These are phyloP conservation scores for Fomitopsis palustris DNA, from an alignment of 1,284 basidiomycete genomes.

Conservation along the genomic window DNA sequence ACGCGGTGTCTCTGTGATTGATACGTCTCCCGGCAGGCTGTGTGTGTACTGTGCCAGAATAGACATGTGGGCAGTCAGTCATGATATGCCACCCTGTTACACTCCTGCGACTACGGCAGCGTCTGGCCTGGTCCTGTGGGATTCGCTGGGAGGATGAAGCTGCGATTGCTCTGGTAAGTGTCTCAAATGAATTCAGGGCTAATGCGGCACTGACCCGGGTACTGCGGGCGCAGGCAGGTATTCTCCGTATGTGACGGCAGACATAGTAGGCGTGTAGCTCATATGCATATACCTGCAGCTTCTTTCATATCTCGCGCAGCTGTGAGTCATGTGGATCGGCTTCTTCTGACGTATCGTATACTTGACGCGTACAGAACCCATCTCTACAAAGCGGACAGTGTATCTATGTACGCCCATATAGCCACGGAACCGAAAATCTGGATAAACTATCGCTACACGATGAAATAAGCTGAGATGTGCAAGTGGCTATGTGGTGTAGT, in stretches of 20 bases:
- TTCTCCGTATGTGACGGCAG: too few species aligned
- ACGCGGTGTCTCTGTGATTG: conserved; percentile 1
- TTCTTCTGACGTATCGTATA: neutral
- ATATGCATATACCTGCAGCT: neutral
- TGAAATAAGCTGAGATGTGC: neutral
- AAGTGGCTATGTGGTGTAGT: neutral
- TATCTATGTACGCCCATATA: too few species aligned
- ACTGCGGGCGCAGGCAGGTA: too few species aligned
- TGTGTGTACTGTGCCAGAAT: neutral
- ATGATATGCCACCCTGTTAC: neutral
- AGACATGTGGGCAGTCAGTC: neutral
- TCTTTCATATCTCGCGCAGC: neutral
- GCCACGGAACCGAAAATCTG: neutral
- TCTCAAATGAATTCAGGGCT: too few species aligned
- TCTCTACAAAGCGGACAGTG: too few species aligned
- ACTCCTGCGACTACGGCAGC: neutral
- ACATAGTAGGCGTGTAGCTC: too few species aligned
- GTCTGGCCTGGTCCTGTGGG: neutral
- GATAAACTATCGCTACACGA: neutral
- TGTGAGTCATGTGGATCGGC: neutral
- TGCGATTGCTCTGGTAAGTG: too few species aligned
- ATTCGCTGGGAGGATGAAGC: neutral
- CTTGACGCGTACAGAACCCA: neutral
- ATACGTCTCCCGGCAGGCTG: neutral
- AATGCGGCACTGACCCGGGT: too few species aligned